phyloP scores from a whole-genome alignment of 148 eudicot genomes.

The Silene latifolia region DNA sequence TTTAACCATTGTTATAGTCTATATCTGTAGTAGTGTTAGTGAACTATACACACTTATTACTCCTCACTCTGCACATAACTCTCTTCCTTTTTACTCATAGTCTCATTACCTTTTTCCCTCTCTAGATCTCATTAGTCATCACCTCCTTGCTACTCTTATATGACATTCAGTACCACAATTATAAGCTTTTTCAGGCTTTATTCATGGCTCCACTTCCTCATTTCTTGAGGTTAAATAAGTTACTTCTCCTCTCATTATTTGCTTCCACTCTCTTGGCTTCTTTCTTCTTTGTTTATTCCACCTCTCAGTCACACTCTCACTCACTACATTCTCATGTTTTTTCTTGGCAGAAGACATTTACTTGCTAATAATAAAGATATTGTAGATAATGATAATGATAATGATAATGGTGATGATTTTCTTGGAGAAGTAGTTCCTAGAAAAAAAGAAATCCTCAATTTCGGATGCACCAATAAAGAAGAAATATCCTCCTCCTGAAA shows the following conservation, averaged over 20 bases:
- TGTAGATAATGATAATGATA: conserved; percentile 10
- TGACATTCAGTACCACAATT: neutral
- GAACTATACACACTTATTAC: neutral
- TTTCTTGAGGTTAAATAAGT: conserved; percentile 29
- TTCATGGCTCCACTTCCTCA: conserved; percentile 48
- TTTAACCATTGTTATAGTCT: too few relatives aligned
- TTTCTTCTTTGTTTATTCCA: conserved; percentile 23
- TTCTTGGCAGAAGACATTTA: conserved; percentile 21
- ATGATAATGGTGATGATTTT: neutral
- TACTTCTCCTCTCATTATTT: conserved; percentile 29
- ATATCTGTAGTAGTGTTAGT: too few relatives aligned
- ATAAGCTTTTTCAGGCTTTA: neutral
- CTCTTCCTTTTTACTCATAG: neutral
- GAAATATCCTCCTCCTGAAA: neutral
- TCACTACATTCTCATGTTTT: neutral
- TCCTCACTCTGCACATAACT: neutral
- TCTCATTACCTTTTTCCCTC: neutral
- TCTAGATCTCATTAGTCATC: neutral
- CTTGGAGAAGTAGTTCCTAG: conserved; percentile 9
- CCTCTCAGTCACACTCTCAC: neutral
- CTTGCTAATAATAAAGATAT: conserved; percentile 1
- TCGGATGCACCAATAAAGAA: neutral
- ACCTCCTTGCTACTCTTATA: neutral
- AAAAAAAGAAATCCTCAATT: conserved; percentile 9
- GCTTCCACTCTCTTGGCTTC: conserved; percentile 27